These are phyloP conservation scores for Lantana camara DNA, from an alignment of 257 asterid species.

Conservation along the genomic window DNA sequence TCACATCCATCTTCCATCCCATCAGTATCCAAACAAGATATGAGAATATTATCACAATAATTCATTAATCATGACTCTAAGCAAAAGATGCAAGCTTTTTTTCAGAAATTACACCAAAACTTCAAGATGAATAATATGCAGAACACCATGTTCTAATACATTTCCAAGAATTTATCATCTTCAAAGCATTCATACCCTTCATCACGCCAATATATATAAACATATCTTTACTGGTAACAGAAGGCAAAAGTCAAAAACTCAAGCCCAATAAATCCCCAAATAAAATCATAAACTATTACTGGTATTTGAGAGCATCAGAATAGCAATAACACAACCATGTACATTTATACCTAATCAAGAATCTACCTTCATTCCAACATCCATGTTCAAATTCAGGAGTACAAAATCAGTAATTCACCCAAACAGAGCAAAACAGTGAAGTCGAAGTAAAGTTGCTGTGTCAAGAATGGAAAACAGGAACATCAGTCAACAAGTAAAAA, in stretches of 20 bases:
- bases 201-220: not conserved
- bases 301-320: not conserved
- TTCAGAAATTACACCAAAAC: constrained; percentile 2
- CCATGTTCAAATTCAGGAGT: constrained; percentile 17
- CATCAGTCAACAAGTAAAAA: not conserved
- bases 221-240: not conserved
- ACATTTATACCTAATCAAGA: constrained; percentile 16
- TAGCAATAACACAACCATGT: not conserved
- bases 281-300: not conserved
- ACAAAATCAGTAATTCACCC: not conserved
- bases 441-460: not conserved
- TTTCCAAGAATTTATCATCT: not conserved
- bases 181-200: too few relatives aligned
- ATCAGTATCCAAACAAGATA: not conserved
- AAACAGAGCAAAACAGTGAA: not conserved
- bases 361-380: not conserved
- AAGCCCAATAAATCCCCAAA: not conserved
- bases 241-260: too few relatives aligned
- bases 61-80: not conserved
- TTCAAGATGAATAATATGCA: constrained; percentile 4
- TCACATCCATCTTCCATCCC: not conserved
- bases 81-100: not conserved
- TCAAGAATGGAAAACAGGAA: not conserved
- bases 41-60: not conserved
- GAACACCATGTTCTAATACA: constrained; percentile 2